Conservation (phyloP, 805 yeast genomes). For the Komagataella mondaviorum region DNA sequence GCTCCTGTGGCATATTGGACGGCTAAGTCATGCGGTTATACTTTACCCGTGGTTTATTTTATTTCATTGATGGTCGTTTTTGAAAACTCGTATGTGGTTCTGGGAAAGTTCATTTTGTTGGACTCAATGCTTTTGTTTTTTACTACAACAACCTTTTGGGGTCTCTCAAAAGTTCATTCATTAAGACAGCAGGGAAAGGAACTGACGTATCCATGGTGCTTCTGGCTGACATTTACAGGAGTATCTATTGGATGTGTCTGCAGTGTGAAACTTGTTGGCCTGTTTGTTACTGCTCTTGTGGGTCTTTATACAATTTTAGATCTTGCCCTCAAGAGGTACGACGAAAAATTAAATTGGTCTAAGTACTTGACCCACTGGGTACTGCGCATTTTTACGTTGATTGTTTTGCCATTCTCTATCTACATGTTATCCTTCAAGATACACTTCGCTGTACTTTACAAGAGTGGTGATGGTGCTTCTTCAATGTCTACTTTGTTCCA, state of each 20-base stretch:
- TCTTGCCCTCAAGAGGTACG: constrained; percentile 29
- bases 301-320: constrained; percentile 49
- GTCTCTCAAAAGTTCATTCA: constrained; percentile 42
- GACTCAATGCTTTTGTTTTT: constrained; percentile 70
- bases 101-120: constrained; percentile 61
- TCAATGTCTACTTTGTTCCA: constrained; percentile 70
- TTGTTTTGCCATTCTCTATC: constrained; percentile 56
- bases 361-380: constrained; percentile 55
- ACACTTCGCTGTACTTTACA: constrained; percentile 64
- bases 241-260: constrained; percentile 70
- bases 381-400: constrained; percentile 49
- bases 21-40: constrained; percentile 42
- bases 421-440: constrained; percentile 65
- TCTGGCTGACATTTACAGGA: constrained; percentile 53
- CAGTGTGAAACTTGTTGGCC: constrained; percentile 79
- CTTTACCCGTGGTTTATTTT: constrained; percentile 39
- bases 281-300: constrained; percentile 47
- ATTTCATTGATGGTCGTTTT: constrained; percentile 49
- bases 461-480: constrained; percentile 69
- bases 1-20: constrained; percentile 65
- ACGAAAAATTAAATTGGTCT: constrained; percentile 13
- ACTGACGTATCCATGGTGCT: constrained; percentile 25
- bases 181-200: constrained; percentile 24
- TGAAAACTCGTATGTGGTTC: constrained; percentile 56
- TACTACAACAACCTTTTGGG: constrained; percentile 55